These are phyloP conservation scores for Colletotrichum abscissum DNA, from an alignment of 2,329 filamentous ascomycete genomes.

Conservation along the genomic window DNA sequence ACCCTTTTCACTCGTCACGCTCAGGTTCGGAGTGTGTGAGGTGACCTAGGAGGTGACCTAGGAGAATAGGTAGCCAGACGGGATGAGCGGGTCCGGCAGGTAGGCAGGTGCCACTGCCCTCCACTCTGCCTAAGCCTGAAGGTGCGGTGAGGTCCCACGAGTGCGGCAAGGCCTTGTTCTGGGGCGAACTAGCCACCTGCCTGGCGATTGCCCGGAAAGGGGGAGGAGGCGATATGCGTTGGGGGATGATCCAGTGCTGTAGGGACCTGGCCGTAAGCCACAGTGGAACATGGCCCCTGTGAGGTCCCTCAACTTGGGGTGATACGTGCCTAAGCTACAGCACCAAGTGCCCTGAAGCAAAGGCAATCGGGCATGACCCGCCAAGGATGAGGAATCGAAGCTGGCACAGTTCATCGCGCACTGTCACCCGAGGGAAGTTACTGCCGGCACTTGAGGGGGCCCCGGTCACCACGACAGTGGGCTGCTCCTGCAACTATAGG, in stretches of 20 bases:
- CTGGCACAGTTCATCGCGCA: constrained; percentile 19
- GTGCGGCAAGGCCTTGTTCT: constrained; percentile 19
- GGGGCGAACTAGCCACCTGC: constrained; percentile 28
- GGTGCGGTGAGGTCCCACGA: constrained; percentile 3
- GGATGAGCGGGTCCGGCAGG: constrained; percentile 24
- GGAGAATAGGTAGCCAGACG: constrained; percentile 11
- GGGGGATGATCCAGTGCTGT: not conserved
- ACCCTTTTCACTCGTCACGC: constrained; percentile 21
- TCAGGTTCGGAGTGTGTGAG: not conserved
- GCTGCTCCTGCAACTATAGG: not conserved
- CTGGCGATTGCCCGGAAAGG: not conserved
- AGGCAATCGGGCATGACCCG: not conserved
- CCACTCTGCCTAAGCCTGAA: constrained; percentile 31
- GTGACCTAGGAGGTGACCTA: not conserved
- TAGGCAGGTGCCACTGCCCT: constrained; percentile 31
- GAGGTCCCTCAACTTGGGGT: not conserved
- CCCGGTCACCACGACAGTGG: constrained; percentile 14
- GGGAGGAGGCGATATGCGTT: not conserved
- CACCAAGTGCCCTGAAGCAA: not conserved
- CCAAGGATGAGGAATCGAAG: not conserved
- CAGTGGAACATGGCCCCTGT: not conserved
- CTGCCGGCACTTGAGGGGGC: constrained; percentile 13
- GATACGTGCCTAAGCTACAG: not conserved
- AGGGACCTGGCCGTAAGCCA: too few relatives aligned
- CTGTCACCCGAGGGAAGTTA: constrained; percentile 14